Evolutionary conservation across 805 yeast species (phyloP), one percentile per base, ranked within the genome.

Genomic region (Pichia insulana): DNA sequence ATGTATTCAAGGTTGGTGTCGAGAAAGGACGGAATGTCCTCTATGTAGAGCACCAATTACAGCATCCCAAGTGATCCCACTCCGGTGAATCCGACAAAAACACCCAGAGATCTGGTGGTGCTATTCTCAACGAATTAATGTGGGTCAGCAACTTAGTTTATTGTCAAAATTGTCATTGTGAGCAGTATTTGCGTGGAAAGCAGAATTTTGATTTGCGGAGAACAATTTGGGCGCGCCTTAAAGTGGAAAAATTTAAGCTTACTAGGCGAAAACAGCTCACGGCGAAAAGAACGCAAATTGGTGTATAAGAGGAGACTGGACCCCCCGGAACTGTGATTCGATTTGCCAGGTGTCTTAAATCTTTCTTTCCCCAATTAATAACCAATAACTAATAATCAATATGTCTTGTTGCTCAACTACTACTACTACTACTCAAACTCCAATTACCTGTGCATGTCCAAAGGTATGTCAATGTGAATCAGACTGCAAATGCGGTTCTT

Each of bases 1-100:
- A 7, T 90, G 97, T 58, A 78, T 88, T 4, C 70, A 78, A 7
- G 95, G 84, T 52, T 90, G 97, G 97, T 76, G 88, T 45, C 69
- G 86, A 48, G 96, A 88, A 50, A 71, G 73, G 40, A 80, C 87
- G 0, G 96, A 88, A 55, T 90, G 98, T 57, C 97, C 98, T 0
- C 65, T 92, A 22, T 92, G 97, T 56, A 63, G 97, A 41, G 92
- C 82, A 49, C 70, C 66, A 19, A 72, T 86, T 39, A 63, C 69
- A 25, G 81, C 73, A 51, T 81, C 79, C 57, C 74, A 78, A 47
- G 56, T 86, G 40, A 63, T 86, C 34, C 79, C 85, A 1, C 57
- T 83, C 5, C 36, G 42, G 10, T 40, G 15, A 25, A 15, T 7
- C 8, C 16, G 33, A 17, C 25, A 6, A 8, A 5, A 22, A 22